Base-by-base conservation (phyloP, 2,329 filamentous ascomycete genomes). In the Peltaster fructicola region DNA sequence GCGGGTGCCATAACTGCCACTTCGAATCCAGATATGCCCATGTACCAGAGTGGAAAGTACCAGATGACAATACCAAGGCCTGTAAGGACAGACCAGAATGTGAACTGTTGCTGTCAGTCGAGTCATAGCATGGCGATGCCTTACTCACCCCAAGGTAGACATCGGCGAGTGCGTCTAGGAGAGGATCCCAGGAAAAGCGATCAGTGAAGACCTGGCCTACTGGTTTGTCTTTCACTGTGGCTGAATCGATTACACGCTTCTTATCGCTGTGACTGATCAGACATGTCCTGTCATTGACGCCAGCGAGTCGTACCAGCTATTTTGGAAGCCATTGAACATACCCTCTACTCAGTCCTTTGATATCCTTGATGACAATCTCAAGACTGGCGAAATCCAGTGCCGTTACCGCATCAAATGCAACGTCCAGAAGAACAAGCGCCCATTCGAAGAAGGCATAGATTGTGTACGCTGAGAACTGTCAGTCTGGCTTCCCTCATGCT, bases 31-130 rank as follows among this genome's bases (percentile, higher is more conserved):
- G 85, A 95, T 32, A 98, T 90, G 14, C 88, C 88, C 88, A 98
- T 98, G 50, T 93, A 72, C 88, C 88, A 98, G 7, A 98, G 67
- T 8, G 88, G 88, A 49, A 98, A 98, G 52, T 90, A 98, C 88
- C 88, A 98, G 21, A 98, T 76, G 20, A 79, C 63, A 21, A 98
- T 61, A 14, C 81, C 84, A 25, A 98, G 61, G 32, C 81, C 81
- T 30, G 88, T 98, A 36, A 93, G 59, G 46, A 85, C 77, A 7
- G 84, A 82, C 88, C 88, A 98, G 54, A 95, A 95, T 28, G 88
- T 70, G 47, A 85, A 95, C 74, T 84, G 44, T 20, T 28, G 18
- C 25, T 29, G n/a, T 22, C 12, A 23, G 20, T 15, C 27, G 29
- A 25, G 20, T 27, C 5, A 18, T 23, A 27, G n/a, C n/a, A 14